These are phyloP conservation scores for Ganoderma resinaceum DNA, from an alignment of 1,284 basidiomycete species.

Conservation along the genomic window DNA sequence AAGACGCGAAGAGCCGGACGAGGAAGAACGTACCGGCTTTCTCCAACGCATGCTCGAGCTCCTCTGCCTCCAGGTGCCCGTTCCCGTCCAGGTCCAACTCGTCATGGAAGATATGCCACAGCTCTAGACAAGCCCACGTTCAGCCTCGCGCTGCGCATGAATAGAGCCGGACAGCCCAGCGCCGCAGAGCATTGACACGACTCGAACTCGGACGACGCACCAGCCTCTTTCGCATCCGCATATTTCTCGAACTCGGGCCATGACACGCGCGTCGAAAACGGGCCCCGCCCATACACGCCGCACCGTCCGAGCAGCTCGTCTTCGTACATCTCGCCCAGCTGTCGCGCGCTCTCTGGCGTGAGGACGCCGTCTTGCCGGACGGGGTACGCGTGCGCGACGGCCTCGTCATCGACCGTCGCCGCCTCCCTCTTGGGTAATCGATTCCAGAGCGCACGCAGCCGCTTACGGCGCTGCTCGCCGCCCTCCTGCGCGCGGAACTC, in stretches of 20 bases:
- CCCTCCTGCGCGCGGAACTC: constrained; percentile 75
- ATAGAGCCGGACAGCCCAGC: not conserved
- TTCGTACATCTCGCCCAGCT: constrained; percentile 77
- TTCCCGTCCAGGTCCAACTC: constrained; percentile 89
- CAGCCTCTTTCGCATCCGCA: constrained; percentile 79
- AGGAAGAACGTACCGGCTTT: constrained; percentile 68
- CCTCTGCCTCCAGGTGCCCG: constrained; percentile 78
- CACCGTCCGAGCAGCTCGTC: constrained; percentile 77
- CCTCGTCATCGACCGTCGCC: constrained; percentile 35
- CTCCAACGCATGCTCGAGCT: constrained; percentile 72
- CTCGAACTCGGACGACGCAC: constrained; percentile 53
- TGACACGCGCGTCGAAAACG: constrained; percentile 57
- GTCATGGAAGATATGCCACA: constrained; percentile 90
- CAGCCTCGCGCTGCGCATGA: constrained; percentile 4
- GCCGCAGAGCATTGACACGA: not conserved
- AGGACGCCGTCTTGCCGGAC: constrained; percentile 47
- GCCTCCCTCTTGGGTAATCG: constrained; percentile 50
- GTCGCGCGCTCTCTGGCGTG: constrained; percentile 72
- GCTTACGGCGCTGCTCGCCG: constrained; percentile 60
- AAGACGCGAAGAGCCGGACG: constrained; percentile 5
- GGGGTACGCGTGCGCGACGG: constrained; percentile 36
- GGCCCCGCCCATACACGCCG: constrained; percentile 55
- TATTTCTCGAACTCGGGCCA: constrained; percentile 86
- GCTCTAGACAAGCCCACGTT: constrained; percentile 56
- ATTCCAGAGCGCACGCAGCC: constrained; percentile 67